phyloP scores from a whole-genome alignment of 2,329 filamentous ascomycete genomes.

The Fusarium praegraminearum region DNA sequence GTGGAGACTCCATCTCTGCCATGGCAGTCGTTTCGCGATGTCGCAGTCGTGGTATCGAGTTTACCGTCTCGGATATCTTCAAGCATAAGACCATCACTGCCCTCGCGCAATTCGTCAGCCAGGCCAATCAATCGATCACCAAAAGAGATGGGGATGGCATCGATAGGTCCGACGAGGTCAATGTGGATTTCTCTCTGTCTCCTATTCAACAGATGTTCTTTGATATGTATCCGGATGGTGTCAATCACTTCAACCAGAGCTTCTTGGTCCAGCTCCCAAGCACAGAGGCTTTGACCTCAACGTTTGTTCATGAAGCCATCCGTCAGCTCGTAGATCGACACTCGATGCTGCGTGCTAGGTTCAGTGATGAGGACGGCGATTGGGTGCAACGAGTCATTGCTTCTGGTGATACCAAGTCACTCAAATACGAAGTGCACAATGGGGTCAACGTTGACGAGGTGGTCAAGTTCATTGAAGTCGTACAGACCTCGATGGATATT shows the following conservation, averaged over 20 bases:
- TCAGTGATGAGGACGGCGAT: not conserved
- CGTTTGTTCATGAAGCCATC: not conserved
- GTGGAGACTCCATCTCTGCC: not conserved
- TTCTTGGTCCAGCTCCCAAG: not conserved
- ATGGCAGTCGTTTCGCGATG: not conserved
- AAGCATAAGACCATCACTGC: not conserved
- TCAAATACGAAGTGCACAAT: not conserved
- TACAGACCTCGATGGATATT: not conserved
- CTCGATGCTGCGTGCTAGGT: conserved; percentile 1
- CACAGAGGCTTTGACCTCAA: not conserved
- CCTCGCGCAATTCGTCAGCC: not conserved
- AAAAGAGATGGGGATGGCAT: not conserved
- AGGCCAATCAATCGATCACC: not conserved
- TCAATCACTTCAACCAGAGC: conserved; percentile 3
- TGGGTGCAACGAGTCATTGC: not conserved
- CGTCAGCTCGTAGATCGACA: not conserved
- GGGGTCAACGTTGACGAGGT: not conserved
- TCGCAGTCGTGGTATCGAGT: not conserved
- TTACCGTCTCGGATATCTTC: not conserved
- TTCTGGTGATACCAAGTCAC: not conserved
- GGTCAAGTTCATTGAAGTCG: not conserved
- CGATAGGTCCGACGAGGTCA: not conserved
- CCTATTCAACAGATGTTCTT: conserved; percentile 3
- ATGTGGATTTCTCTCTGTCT: not conserved
- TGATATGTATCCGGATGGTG: not conserved